Evolutionary conservation across 2,329 filamentous ascomycete species (phyloP).

Genomic region (Colletotrichum sp.): DNA sequence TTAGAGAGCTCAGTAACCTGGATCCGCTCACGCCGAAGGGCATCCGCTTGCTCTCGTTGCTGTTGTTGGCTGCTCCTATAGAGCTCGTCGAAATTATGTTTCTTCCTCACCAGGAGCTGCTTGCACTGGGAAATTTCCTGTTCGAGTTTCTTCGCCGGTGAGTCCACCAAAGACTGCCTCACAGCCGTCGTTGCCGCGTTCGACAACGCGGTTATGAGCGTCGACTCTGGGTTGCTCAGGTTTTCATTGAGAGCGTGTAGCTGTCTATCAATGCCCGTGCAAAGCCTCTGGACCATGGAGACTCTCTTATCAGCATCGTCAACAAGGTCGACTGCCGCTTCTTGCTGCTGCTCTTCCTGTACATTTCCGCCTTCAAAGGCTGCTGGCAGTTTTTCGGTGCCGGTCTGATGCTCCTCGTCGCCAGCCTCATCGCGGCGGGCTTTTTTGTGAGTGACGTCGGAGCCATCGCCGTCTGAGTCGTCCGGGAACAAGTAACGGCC

Average conservation of each 20-base stretch:
- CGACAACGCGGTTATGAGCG: not conserved
- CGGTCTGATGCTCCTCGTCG: rapidly evolving
- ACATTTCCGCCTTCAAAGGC: rapidly evolving
- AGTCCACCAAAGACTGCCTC: not conserved
- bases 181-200: not conserved
- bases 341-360: not conserved
- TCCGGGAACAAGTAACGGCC: rapidly evolving
- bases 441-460: not conserved
- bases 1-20: not conserved
- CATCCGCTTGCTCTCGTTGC: rapidly evolving
- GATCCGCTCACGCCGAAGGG: rapidly evolving
- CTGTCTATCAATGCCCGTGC: not conserved
- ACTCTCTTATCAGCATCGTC: rapidly evolving
- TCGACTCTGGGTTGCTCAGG: not conserved
- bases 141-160: rapidly evolving
- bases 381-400: not conserved
- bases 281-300: not conserved
- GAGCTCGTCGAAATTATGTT: not conserved
- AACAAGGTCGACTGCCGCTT: rapidly evolving
- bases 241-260: not conserved
- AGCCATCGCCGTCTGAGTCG: not conserved
- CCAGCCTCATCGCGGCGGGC: not conserved
- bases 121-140: not conserved
- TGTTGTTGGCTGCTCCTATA: rapidly evolving
- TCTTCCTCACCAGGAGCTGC: not conserved